Base-by-base conservation (phyloP, 2,329 filamentous ascomycete species). In the Didymella sp. region DNA sequence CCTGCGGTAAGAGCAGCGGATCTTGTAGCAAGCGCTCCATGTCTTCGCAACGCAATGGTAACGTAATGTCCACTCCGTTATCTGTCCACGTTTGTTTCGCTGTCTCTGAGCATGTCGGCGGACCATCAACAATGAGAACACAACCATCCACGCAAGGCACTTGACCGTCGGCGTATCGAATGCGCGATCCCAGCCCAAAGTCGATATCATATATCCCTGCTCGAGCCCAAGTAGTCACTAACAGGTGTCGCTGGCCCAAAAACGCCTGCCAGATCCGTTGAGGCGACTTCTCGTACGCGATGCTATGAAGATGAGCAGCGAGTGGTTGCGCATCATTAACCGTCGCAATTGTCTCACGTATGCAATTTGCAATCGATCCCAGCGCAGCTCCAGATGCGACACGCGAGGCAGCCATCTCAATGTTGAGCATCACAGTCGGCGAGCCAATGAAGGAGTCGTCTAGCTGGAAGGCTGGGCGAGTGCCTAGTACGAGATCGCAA, bases 161-260 rank as follows among this genome's bases (percentile, higher is more conserved):
- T 6, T 48, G n/a, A 21, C 57, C 52, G n/a, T 60, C 52, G 0
- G 57, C 57, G 22, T 60, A 56, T 7, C 57, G 44, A 15, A 56
- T 53, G 6, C 49, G 44, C 17, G 49, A 53, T 1, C 57, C 49
- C 4, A 60, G 15, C 11, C 57, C 52, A 35, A 53, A 53, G 9
- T 60, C 57, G 35, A 60, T 4, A 11, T 44, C 30, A 11, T 51
- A 44, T 3, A 51, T 35, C 2, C 58, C 58, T 1, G 58, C 58
- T 17, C 58, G 58, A n/a, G 49, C 58, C 58, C 53, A 60, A 1
- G 53, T 57, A 1, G 58, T 60, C 28, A 60, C 58, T 25, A 60
- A n/a, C 8, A 57, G 48, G 15, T 60, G 58, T 4, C 58, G 40
- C 11, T 21, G 49, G 24, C 58, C 58, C 1, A 60, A 28, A 12